phyloP scores from a whole-genome alignment of 371 early-diverging fungal species.

The Dentiscutata heterogama region DNA sequence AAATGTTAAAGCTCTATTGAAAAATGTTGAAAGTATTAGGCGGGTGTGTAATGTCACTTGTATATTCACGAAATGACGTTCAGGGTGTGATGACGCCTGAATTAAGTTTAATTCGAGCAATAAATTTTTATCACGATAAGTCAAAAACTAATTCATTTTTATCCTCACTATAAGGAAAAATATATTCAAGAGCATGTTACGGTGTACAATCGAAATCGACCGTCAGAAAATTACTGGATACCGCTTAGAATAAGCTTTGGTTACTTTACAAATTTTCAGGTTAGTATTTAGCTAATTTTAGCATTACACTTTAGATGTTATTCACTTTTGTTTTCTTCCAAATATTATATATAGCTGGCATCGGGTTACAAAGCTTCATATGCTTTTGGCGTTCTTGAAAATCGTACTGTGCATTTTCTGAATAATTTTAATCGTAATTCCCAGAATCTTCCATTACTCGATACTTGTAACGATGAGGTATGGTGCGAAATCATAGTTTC shows the following conservation, averaged over 20 bases:
- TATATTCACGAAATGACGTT: neutral
- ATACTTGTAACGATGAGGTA: constrained; percentile 49
- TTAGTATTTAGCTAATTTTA: constrained; percentile 44
- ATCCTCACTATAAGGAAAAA: constrained; percentile 61
- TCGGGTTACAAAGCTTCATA: constrained; percentile 69
- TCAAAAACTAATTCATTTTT: too few relatives aligned
- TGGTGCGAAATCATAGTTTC: constrained; percentile 39
- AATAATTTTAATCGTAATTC: constrained; percentile 60
- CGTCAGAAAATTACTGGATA: constrained; percentile 70
- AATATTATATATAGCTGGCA: constrained; percentile 52
- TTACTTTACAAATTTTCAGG: constrained; percentile 68
- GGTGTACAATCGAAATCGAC: constrained; percentile 71
- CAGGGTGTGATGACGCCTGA: too few relatives aligned
- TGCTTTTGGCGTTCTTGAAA: constrained; percentile 68
- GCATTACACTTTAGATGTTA: neutral
- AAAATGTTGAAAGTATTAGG: constrained; percentile 63
- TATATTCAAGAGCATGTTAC: constrained; percentile 74
- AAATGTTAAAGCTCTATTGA: constrained; percentile 59
- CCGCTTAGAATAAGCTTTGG: constrained; percentile 71
- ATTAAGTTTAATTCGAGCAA: too few relatives aligned
- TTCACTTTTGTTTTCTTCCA: neutral
- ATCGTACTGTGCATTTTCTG: constrained; percentile 63
- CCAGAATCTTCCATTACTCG: constrained; percentile 48
- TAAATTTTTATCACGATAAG: too few relatives aligned
- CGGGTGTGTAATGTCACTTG: constrained; percentile 53